Base-by-base conservation (phyloP, 1,284 basidiomycete species). In the Anthracocystis walkeri region DNA sequence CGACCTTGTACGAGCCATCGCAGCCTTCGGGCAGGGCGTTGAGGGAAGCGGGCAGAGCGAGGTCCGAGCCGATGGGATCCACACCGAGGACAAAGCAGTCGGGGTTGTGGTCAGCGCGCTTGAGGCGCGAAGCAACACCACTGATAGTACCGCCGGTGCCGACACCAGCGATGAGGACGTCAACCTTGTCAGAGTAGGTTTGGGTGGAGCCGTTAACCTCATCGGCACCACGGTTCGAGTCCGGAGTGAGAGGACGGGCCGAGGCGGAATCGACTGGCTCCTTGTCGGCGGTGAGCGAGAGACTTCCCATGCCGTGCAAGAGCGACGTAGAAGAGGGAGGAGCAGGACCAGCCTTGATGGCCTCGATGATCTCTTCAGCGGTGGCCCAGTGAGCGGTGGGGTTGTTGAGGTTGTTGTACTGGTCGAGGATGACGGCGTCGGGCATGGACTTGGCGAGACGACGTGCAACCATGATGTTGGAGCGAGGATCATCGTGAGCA, bases 111-210 rank as follows among this genome's bases (percentile, higher is more conserved):
- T 82, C 77, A 3, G 55, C 12, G 8, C 35, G 81, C 80, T 25
- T 92, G 81, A 97, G 88, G 1, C 92, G 93, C 35, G 91, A 89
- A 7, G 93, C 92, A 29, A 95, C 86, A 4, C 96, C 96, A 20
- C 92, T 93, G 70, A 99, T 88, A 0, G 96, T 97, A 10, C 96
- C 96, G 31, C 96, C 96, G 1, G 96, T 99, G 8, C 96, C 96
- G 11, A 95, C 93, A 6, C 94, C 91, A 6, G 91, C 93, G n/a
- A 97, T 86, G 45, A 98, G 87, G 0, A 91, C 91, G 81, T 95
- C 92, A 23, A 97, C 92, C 81, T 78, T 63, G 65, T 63, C 59
- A 33, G 68, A 74, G 33, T 54, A 58, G 40, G 67, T 48, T 33
- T 40, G 53, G 40, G 60, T 54, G 21, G 74, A 60, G 40, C 59